Base-by-base conservation (phyloP, 225 moss, liverwort and hornwort species). In the Marchantia polymorpha region DNA sequence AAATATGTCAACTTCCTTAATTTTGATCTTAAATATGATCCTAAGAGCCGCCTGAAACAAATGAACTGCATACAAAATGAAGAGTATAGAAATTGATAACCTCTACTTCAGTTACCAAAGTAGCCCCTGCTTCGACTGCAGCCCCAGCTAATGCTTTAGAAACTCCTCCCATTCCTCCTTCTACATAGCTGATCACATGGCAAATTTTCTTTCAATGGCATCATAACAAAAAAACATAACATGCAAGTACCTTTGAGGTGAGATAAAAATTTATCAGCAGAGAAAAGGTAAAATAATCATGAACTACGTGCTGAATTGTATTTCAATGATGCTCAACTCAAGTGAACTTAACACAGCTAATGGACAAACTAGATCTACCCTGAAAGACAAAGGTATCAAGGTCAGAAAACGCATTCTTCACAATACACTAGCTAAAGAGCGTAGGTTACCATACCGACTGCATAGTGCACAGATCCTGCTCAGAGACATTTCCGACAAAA, bases 141-240 rank as follows among this genome's bases (percentile, higher is more conserved):
- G 93, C 88, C 70, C 70, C 85, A 61, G 93, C 93, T 85, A 95
- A 86, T 29, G 95, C 88, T 73, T 67, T 84, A 50, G 95, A 95
- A 79, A 90, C 91, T 29, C 89, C 78, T 80, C 95, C 95, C 95
- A 95, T 93, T 66, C 95, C 95, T 84, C 95, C 95, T 89, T 95
- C 86, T 70, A 93, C 95, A 78, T 92, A 95, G 61, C 95, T 95
- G 86, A 68, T 39, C 14, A 83, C 30, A 78, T 52, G 74, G 55
- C 53, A 16, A 70, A 70, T 22, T 11, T 31, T 22, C n/a, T 23
- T 61, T 61, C 17, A 16, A 22, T 17, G 23, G 61, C n/a, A 22
- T 23, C 23, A 39, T 39, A 39, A 5, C 39, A 39, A 39, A 39
- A 2, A 2, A 39, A 2, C n/a, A n/a, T 39, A 39, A 39, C 5